These are phyloP conservation scores for Craspedostauros australis DNA, from an alignment of 108 stramenopile species.

Conservation along the genomic window DNA sequence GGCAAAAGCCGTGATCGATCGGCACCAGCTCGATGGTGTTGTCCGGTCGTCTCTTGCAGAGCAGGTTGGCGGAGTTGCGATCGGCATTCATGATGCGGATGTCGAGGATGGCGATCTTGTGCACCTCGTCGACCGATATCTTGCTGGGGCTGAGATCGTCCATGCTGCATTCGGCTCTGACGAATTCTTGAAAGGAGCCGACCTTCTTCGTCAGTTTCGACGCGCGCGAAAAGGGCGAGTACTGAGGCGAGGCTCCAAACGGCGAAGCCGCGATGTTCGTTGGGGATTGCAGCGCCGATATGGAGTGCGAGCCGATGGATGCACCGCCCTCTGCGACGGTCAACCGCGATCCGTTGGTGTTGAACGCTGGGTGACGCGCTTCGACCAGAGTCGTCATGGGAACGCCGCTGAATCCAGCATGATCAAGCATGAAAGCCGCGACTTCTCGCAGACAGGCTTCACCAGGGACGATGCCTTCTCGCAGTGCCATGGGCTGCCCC, in stretches of 20 bases:
- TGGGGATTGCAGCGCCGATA: conserved; percentile 14
- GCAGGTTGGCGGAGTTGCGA: conserved; percentile 91
- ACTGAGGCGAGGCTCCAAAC: neutral
- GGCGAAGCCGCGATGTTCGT: too few relatives aligned
- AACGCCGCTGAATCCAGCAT: conserved; percentile 75
- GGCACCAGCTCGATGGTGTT: conserved; percentile 83
- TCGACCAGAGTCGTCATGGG: conserved; percentile 96
- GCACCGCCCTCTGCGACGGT: conserved; percentile 75
- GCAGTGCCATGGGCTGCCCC: conserved; percentile 39
- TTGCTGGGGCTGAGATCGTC: conserved; percentile 88
- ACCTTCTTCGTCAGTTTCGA: conserved; percentile 55
- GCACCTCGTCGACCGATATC: conserved; percentile 83
- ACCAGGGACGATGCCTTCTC: conserved; percentile 89
- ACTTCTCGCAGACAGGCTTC: conserved; percentile 95
- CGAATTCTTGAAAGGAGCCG: conserved; percentile 92
- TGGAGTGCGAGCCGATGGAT: conserved; percentile 73
- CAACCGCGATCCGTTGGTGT: conserved; percentile 62
- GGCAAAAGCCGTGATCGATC: conserved; percentile 97
- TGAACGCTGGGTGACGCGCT: conserved; percentile 86
- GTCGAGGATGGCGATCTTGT: conserved; percentile 96
- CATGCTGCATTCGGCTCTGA: conserved; percentile 84
- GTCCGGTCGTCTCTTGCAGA: conserved; percentile 71
- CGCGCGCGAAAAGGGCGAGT: too few relatives aligned
- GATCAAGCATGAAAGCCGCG: conserved; percentile 95
- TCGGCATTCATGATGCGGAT: conserved; percentile 97